Evolutionary conservation across 83 land plant genomes (phyloP), one percentile per base, ranked within the genome.

Genomic region (Picea mariana): DNA sequence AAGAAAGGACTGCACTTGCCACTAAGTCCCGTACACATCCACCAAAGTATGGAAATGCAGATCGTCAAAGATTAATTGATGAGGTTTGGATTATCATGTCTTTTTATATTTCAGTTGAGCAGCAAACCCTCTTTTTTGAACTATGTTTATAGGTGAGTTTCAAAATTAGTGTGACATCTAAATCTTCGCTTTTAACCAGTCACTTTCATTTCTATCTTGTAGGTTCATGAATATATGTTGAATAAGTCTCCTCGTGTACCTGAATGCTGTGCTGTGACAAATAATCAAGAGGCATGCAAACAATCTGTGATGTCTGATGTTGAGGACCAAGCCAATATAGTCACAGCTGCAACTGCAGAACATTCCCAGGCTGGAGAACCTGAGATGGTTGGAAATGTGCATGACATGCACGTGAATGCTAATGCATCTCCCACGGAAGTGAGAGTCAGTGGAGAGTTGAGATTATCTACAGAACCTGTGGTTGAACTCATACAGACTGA

Each of bases 1-100:
- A 98, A 84, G 99, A 96, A 69, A 89, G 99, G 85, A 90, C 81
- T 42, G 89, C 87, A 4, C 93, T 98, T 80, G 99, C 99, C 27
- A 87, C 93, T 82, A 98, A 96, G 79, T 98, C 99, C 27, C 89
- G 97, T 49, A 92, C 86, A 82, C 87, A 88, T 42, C 83, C 99
- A 44, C 99, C 99, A 6, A 94, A 78, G 73, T 91, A 87, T 82
- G 98, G 99, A 16, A 93, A 86, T 64, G 81, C 89, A 75, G 98
- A 96, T 59, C 92, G 98, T 2, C 99, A 96, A 62, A 90, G 82
- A 66, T 73, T 96, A 49, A 96, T 96, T 83, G 92, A 96, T 82
- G 99, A 96, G 98, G 99, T 94, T 71, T 63, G 81, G 21, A 15
- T 66, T 62, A 27, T 76, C 21, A 13, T 62, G 72, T 52, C 26